Evolutionary conservation across 2,329 filamentous ascomycete species (phyloP).

Genomic region (Fusarium chlamydosporum): DNA sequence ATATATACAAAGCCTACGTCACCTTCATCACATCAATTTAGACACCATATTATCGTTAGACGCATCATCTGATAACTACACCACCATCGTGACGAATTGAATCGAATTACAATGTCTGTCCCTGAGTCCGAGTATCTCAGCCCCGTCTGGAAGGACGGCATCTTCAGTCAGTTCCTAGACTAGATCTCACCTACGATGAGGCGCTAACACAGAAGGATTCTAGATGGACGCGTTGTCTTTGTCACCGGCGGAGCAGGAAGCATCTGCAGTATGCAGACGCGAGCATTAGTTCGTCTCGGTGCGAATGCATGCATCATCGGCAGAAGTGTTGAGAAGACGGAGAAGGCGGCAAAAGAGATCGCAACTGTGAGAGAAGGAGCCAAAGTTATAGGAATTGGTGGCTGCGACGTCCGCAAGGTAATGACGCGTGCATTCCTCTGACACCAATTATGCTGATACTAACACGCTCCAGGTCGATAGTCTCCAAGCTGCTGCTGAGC

Average conservation of each 20-base stretch:
- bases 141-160: constrained; percentile 85
- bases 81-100: background rate
- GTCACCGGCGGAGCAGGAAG: constrained; percentile 94
- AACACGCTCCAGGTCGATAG: constrained; percentile 49
- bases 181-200: background rate
- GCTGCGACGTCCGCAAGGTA: constrained; percentile 81
- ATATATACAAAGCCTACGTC: constrained; percentile 2
- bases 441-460: constrained; percentile 9
- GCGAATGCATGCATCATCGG: constrained; percentile 96
- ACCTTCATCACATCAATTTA: background rate
- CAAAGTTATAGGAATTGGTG: constrained; percentile 88
- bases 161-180: constrained; percentile 76
- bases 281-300: constrained; percentile 90
- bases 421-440: constrained; percentile 15
- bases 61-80: background rate
- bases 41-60: background rate
- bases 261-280: constrained; percentile 94
- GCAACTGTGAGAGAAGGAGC: constrained; percentile 82
- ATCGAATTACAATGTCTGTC: constrained; percentile 70
- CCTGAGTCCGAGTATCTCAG: constrained; percentile 83
- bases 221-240: constrained; percentile 90
- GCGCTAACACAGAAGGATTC: constrained; percentile 14
- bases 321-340: constrained; percentile 89
- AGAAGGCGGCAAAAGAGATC: constrained; percentile 83
- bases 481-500: constrained; percentile 77